phyloP scores from a whole-genome alignment of 306 rosid genomes.

The Carpinus viminea region DNA sequence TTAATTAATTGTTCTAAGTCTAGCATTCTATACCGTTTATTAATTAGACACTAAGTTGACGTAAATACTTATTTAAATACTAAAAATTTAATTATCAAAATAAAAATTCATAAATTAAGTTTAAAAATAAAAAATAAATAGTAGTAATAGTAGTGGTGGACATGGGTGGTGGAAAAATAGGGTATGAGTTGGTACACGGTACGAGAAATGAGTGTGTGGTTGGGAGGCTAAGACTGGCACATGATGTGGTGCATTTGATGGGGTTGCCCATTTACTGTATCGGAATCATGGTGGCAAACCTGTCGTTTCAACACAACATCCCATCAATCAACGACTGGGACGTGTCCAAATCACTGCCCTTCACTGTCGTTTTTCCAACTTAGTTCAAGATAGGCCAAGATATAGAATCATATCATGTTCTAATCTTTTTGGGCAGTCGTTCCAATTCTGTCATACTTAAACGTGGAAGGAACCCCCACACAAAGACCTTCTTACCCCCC shows the following conservation, averaged over 20 bases:
- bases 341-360: constrained; percentile 33
- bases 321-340: constrained; percentile 31
- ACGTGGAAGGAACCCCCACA: neutral
- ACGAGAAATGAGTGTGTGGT: no score
- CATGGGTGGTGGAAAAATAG: no score
- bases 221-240: neutral
- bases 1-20: no score
- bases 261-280: neutral
- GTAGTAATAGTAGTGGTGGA: no score
- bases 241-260: neutral
- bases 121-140: no score
- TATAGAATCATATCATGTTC: constrained; percentile 14
- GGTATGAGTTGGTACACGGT: no score
- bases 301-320: constrained; percentile 25
- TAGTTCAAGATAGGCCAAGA: neutral
- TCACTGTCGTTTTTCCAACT: constrained; percentile 35
- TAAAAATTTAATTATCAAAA: no score
- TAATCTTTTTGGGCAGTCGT: constrained; percentile 16
- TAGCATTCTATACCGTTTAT: no score
- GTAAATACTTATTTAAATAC: no score
- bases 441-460: constrained; percentile 9
- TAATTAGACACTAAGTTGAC: no score
- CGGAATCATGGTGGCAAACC: constrained; percentile 19
- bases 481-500: constrained; percentile 34
- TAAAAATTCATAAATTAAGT: no score